Percentiles rank a stretch among this genome's conserved stretches.
phyloP scores from a whole-genome alignment of 495 filamentous ascomycete species.

The Neurospora cerealis region DNA sequence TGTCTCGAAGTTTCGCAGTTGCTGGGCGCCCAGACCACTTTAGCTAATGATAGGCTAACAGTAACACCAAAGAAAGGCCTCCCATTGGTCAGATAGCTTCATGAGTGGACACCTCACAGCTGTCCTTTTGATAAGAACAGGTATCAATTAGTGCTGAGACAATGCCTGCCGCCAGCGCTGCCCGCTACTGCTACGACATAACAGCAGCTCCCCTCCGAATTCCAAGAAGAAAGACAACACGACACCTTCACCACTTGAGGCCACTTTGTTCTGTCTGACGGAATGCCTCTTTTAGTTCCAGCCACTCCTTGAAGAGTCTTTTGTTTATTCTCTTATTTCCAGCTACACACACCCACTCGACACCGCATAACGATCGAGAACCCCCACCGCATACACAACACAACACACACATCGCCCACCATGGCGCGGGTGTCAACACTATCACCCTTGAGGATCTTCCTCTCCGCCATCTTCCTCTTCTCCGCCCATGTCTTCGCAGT shows the following conservation, averaged over 20 bases:
- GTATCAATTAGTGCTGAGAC: slow-evolving; percentile 1
- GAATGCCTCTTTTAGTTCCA: neutral
- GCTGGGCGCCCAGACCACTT: neutral
- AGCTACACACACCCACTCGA: slow-evolving; percentile 7
- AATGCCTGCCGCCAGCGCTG: neutral
- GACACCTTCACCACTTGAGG: neutral
- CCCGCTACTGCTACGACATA: neutral
- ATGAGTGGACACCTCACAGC: slow-evolving; percentile 7
- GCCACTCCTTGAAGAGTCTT: neutral
- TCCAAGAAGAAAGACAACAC: neutral
- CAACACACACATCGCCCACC: slow-evolving; percentile 18
- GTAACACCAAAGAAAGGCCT: neutral
- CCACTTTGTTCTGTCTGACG: neutral
- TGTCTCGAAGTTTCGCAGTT: neutral
- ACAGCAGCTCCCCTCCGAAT: neutral
- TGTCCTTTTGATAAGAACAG: slow-evolving; percentile 29
- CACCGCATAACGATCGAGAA: slow-evolving; percentile 5
- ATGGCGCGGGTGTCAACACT: slow-evolving; percentile 29
- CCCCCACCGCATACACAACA: slow-evolving; percentile 4
- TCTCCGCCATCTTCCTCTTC: slow-evolving; percentile 40
- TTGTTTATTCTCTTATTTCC: neutral
- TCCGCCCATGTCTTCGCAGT: slow-evolving; percentile 40
- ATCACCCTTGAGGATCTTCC: slow-evolving; percentile 34
- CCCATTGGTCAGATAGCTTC: neutral
- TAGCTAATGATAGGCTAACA: neutral